Evolutionary conservation across 148 eudicot genomes (phyloP).

Genomic region (Camellia lanceoleosa): DNA sequence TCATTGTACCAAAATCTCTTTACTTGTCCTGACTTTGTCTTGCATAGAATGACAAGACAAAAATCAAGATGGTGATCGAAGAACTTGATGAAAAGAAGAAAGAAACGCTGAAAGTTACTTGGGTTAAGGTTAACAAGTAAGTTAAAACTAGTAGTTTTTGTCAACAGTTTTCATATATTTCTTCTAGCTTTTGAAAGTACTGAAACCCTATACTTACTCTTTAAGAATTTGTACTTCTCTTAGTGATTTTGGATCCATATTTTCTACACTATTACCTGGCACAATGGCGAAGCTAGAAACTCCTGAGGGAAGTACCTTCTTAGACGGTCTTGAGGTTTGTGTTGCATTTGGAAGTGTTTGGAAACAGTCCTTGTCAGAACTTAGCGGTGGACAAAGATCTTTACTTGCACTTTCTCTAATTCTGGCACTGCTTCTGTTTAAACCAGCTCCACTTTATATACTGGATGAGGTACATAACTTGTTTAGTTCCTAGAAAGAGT

Average conservation of each 20-base stretch:
- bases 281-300: slow-evolving; percentile 96
- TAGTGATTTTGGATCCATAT: slow-evolving; percentile 97
- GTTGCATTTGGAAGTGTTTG: slow-evolving; percentile 99
- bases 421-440: slow-evolving; percentile 86
- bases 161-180: slow-evolving; percentile 7
- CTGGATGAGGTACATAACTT: slow-evolving; percentile 74
- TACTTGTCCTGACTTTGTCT: not conserved
- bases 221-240: slow-evolving; percentile 13
- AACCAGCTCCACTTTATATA: slow-evolving; percentile 97
- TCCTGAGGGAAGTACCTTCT: slow-evolving; percentile 86
- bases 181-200: not conserved
- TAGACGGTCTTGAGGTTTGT: slow-evolving; percentile 96
- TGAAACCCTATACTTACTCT: not conserved
- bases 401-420: slow-evolving; percentile 90
- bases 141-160: slow-evolving; percentile 9
- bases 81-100: slow-evolving; percentile 99
- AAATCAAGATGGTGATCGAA: slow-evolving; percentile 88
- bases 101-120: slow-evolving; percentile 90
- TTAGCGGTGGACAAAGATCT: slow-evolving; percentile 97
- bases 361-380: slow-evolving; percentile 96
- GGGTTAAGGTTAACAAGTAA: slow-evolving; percentile 90
- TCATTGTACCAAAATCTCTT: not conserved
- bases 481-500: not conserved
- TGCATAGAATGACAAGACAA: slow-evolving; percentile 83
- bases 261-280: slow-evolving; percentile 93